Evolutionary conservation across 176 grass and related monocot species (phyloP).

Genomic region (Ananas comosus): DNA sequence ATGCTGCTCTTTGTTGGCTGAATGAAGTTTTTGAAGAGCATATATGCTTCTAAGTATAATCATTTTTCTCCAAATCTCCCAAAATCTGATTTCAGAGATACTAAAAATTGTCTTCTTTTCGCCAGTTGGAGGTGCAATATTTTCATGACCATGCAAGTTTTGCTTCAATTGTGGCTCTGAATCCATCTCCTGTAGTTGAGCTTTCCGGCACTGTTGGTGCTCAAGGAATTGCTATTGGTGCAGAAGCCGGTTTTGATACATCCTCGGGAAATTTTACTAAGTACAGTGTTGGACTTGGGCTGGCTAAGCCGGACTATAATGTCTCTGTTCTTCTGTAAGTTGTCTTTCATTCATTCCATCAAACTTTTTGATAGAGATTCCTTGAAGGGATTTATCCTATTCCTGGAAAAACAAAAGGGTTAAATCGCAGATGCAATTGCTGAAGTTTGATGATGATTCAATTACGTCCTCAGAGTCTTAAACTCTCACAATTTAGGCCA

Average conservation of each 20-base stretch:
- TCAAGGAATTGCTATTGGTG: constrained; percentile 55
- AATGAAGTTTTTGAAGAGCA: too few species aligned
- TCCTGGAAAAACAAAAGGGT: neutral
- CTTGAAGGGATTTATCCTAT: neutral
- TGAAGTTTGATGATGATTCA: too few species aligned
- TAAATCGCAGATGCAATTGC: too few species aligned
- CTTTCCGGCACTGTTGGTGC: constrained; percentile 63
- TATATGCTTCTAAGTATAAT: too few species aligned
- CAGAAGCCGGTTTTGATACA: constrained; percentile 79
- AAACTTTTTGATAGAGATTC: neutral
- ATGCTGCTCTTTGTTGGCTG: too few species aligned
- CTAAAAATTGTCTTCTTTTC: neutral
- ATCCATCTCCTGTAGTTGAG: constrained; percentile 69
- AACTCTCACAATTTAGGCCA: too few species aligned
- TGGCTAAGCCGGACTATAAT: constrained; percentile 76
- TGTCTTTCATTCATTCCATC: constrained; percentile 2
- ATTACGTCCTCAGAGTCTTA: too few species aligned
- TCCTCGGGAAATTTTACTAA: constrained; percentile 70
- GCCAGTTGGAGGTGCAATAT: constrained; percentile 82
- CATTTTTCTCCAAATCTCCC: too few species aligned
- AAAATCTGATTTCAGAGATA: neutral
- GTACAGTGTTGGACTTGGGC: constrained; percentile 59
- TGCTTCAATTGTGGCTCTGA: constrained; percentile 49
- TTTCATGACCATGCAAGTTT: constrained; percentile 70
- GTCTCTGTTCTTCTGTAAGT: constrained; percentile 70